A percentile compares a stretch with the other conserved stretches of the same genome.
Evolutionary conservation across 1,284 basidiomycete genomes (phyloP).

Genomic region (Pseudozyma sp.): DNA sequence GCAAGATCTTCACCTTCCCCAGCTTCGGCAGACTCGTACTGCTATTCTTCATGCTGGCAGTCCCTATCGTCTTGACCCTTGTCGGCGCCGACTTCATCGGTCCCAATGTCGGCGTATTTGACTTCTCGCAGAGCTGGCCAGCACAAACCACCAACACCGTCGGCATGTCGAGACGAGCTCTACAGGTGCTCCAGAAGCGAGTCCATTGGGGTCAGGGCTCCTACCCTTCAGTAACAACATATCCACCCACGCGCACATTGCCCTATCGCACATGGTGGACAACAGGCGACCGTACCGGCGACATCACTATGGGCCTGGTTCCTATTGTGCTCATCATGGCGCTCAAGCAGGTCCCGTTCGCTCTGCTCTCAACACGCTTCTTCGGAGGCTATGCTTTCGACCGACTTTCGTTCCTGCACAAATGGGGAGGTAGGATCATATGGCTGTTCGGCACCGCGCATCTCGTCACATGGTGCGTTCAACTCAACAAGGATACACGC

Average conservation of each 20-base stretch:
- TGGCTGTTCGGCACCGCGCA: slow-evolving; percentile 80
- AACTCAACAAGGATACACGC: slow-evolving; percentile 74
- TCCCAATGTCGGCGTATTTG: slow-evolving; percentile 71
- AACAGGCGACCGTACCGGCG: slow-evolving; percentile 78
- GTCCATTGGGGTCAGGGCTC: slow-evolving; percentile 62
- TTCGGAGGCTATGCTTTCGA: slow-evolving; percentile 81
- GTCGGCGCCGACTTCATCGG: slow-evolving; percentile 81
- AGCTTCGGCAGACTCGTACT: slow-evolving; percentile 56
- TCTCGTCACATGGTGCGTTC: slow-evolving; percentile 80
- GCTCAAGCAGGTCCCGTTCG: slow-evolving; percentile 84
- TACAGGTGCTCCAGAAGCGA: slow-evolving; percentile 26
- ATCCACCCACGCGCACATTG: slow-evolving; percentile 74
- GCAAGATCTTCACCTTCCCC: slow-evolving; percentile 55
- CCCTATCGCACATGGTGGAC: slow-evolving; percentile 83
- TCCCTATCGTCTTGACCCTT: slow-evolving; percentile 68
- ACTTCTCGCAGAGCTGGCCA: slow-evolving; percentile 54
- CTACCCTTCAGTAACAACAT: slow-evolving; percentile 54
- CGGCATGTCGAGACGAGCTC: slow-evolving; percentile 30
- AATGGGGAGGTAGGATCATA: slow-evolving; percentile 79
- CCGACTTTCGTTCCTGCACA: slow-evolving; percentile 80
- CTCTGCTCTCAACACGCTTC: slow-evolving; percentile 79
- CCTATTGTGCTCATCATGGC: slow-evolving; percentile 82
- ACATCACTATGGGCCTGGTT: slow-evolving; percentile 82
- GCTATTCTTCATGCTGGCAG: slow-evolving; percentile 55
- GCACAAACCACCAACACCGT: slow-evolving; percentile 33